Conservation (phyloP, 2,329 filamentous ascomycete genomes). For the Ophiostoma piceae region DNA sequence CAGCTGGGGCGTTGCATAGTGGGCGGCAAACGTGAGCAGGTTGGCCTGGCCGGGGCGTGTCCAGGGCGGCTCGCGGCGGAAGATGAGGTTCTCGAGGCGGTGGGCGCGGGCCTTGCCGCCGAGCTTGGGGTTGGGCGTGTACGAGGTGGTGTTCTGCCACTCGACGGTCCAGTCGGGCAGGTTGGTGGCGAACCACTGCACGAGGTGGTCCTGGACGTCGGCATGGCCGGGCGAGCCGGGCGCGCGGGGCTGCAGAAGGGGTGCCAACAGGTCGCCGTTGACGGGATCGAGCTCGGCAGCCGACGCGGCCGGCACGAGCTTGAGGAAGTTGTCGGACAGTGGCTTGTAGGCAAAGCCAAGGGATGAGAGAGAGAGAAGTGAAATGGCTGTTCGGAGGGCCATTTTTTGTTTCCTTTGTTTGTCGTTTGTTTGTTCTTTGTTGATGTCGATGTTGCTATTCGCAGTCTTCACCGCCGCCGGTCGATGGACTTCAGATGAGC, state of each 20-base stretch:
- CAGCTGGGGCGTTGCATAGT: constrained; percentile 70
- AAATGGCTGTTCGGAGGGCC: constrained; percentile 24
- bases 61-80: constrained; percentile 75
- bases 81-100: constrained; percentile 67
- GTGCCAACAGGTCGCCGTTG: constrained; percentile 63
- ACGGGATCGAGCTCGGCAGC: constrained; percentile 64
- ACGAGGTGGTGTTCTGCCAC: constrained; percentile 68
- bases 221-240: constrained; percentile 65
- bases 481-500: neutral
- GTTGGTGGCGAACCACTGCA: constrained; percentile 60
- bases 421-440: neutral
- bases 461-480: neutral
- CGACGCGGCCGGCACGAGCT: constrained; percentile 52
- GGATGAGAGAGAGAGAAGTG: constrained; percentile 29
- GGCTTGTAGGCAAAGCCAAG: constrained; percentile 35
- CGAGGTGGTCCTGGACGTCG: constrained; percentile 65
- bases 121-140: constrained; percentile 10
- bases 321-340: constrained; percentile 62
- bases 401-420: neutral
- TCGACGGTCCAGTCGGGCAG: constrained; percentile 66
- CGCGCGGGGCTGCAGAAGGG: constrained; percentile 68
- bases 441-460: neutral
- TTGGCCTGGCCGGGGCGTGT: constrained; percentile 62
- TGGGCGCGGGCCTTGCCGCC: constrained; percentile 46
- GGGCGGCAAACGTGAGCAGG: constrained; percentile 70